Evolutionary conservation across 1,284 basidiomycete genomes (phyloP).

Genomic region (Ceratobasidium sp.): DNA sequence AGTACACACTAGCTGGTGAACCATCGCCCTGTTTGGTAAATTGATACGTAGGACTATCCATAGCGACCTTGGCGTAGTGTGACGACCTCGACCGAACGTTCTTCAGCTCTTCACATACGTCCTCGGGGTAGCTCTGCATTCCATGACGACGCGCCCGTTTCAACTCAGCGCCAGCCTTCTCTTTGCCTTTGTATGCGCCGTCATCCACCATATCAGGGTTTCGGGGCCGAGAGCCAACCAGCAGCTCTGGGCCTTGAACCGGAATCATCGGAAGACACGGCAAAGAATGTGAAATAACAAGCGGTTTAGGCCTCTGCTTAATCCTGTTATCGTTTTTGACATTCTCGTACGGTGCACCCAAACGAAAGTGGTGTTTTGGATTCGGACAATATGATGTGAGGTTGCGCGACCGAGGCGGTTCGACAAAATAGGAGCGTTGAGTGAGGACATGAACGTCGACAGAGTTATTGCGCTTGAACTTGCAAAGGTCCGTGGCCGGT

Average conservation of each 20-base stretch:
- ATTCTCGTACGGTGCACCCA: not conserved
- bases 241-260: constrained; percentile 27
- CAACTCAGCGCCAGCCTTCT: not conserved
- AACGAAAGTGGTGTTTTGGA: not conserved
- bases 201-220: too few relatives aligned
- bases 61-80: not conserved
- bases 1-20: constrained; percentile 23
- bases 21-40: not conserved
- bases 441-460: constrained; percentile 36
- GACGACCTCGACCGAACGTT: not conserved
- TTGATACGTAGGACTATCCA: not conserved
- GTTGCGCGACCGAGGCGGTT: constrained; percentile 8
- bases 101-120: constrained; percentile 31
- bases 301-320: constrained; percentile 26
- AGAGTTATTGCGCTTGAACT: constrained; percentile 1
- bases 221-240: not conserved
- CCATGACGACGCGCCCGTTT: constrained; percentile 35
- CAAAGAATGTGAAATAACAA: constrained; percentile 35
- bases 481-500: not conserved
- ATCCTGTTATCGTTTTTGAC: constrained; percentile 8
- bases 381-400: not conserved
- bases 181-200: not conserved
- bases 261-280: constrained; percentile 24
- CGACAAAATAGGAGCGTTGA: constrained; percentile 24
- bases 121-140: constrained; percentile 32